Conservation (phyloP, 805 yeast genomes). For the Nakazawaea sp. region DNA sequence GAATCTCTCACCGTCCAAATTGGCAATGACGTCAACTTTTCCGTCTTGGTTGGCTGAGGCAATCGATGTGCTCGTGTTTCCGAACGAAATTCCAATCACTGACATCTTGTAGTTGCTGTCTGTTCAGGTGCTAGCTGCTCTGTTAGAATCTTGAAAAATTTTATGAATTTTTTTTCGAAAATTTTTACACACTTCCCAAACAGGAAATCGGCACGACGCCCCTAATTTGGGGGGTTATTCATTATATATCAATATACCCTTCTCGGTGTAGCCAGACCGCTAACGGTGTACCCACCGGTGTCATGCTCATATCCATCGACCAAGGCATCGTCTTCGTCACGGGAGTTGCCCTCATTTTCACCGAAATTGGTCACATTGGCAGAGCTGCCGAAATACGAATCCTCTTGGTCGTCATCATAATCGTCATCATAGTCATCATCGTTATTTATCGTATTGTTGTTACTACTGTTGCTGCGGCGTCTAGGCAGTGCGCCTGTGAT, state of each 20-base stretch:
- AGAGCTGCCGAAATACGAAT: too few species aligned
- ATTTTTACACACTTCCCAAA: neutral
- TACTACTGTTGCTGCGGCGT: neutral
- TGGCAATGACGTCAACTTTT: constrained; percentile 93
- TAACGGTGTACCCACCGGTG: neutral
- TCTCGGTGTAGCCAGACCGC: constrained; percentile 3
- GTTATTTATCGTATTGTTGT: neutral
- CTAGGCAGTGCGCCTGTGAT: constrained; percentile 1
- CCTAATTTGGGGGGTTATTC: too few species aligned
- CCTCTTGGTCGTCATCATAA: neutral
- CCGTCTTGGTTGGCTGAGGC: constrained; percentile 85
- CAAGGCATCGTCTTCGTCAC: too few species aligned
- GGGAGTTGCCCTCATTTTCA: too few species aligned
- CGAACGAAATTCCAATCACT: constrained; percentile 92
- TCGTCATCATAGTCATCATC: neutral
- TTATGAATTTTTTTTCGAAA: too few species aligned
- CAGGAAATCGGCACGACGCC: too few species aligned
- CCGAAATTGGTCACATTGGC: too few species aligned
- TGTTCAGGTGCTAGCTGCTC: neutral
- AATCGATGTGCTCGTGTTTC: constrained; percentile 92
- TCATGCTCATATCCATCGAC: constrained; percentile 7
- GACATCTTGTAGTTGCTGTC: too few species aligned
- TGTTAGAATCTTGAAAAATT: neutral
- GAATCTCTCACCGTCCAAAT: constrained; percentile 97
- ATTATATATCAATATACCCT: too few species aligned